A percentile compares a stretch with the other conserved stretches of the same genome.
phyloP scores from a whole-genome alignment of 2,329 filamentous ascomycete species.

The Aspergillus sp. region DNA sequence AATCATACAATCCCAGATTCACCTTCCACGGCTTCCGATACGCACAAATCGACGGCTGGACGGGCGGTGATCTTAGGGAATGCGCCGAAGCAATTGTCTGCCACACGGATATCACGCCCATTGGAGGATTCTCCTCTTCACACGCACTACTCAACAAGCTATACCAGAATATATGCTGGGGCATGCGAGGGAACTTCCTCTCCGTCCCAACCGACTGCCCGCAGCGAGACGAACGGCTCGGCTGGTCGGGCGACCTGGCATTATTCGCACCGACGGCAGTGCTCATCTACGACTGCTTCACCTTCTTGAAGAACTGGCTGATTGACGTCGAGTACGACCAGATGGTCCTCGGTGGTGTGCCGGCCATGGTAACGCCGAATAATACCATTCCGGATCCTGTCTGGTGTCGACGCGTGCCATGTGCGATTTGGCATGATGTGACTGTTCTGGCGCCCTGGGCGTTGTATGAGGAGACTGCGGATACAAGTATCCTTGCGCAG shows the following conservation, averaged over 20 bases:
- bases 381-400: slow-evolving; percentile 16
- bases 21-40: slow-evolving; percentile 62
- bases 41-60: slow-evolving; percentile 40
- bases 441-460: slow-evolving; percentile 42
- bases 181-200: slow-evolving; percentile 63
- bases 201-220: slow-evolving; percentile 63
- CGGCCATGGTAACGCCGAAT: slow-evolving; percentile 39
- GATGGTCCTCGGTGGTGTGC: slow-evolving; percentile 26
- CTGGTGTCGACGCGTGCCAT: slow-evolving; percentile 22
- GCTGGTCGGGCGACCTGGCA: slow-evolving; percentile 59
- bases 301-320: slow-evolving; percentile 57
- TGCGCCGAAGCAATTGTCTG: slow-evolving; percentile 34
- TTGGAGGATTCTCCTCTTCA: slow-evolving; percentile 58
- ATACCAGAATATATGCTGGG: slow-evolving; percentile 60
- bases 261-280: slow-evolving; percentile 57
- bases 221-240: slow-evolving; percentile 59
- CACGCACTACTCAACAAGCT: slow-evolving; percentile 58
- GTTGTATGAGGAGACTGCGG: slow-evolving; percentile 41
- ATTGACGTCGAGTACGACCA: slow-evolving; percentile 51
- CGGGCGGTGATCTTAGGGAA: slow-evolving; percentile 7
- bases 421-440: slow-evolving; percentile 47
- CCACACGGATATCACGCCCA: slow-evolving; percentile 59
- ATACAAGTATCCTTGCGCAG: slow-evolving; percentile 36
- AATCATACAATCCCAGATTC: slow-evolving; percentile 52
- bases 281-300: slow-evolving; percentile 59